These are phyloP conservation scores for Luffa aegyptiaca DNA, from an alignment of 306 rosid genomes.

Conservation along the genomic window DNA sequence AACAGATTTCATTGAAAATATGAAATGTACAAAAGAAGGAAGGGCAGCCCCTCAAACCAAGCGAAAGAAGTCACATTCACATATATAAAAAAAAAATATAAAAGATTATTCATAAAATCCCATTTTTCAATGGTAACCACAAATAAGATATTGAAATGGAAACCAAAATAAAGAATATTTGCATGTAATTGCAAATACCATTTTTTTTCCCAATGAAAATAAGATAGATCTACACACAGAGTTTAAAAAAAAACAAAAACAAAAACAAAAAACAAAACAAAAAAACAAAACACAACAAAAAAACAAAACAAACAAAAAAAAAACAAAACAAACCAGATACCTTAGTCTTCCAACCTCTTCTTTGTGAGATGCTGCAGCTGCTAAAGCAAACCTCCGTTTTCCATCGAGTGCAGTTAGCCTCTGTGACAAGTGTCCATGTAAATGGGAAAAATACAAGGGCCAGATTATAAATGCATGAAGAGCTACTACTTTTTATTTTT, in stretches of 20 bases:
- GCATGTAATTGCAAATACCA: background rate
- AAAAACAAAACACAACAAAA: too few species aligned
- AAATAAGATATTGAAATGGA: background rate
- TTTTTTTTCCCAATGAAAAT: background rate
- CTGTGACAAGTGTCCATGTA: slow-evolving; percentile 24
- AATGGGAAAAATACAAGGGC: background rate
- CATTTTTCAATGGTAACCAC: background rate
- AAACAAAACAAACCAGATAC: slow-evolving; percentile 19
- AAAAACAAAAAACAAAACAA: background rate
- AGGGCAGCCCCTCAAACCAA: background rate
- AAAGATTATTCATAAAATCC: background rate
- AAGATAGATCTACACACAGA: background rate
- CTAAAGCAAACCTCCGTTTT: slow-evolving; percentile 88
- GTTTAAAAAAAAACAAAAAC: background rate
- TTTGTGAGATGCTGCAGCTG: slow-evolving; percentile 89
- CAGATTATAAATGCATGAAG: background rate
- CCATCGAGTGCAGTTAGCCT: slow-evolving; percentile 96
- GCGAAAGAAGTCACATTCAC: background rate
- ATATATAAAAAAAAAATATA: background rate
- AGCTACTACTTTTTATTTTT: background rate
- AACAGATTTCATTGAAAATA: background rate
- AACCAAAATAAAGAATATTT: background rate
- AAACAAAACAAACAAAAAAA: background rate
- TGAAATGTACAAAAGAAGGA: background rate
- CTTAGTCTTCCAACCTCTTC: slow-evolving; percentile 92